Percentiles rank a stretch among this genome's conserved stretches.
phyloP scores from a whole-genome alignment of 208 protist species.

The Acanthamoeba triangularis region DNA sequence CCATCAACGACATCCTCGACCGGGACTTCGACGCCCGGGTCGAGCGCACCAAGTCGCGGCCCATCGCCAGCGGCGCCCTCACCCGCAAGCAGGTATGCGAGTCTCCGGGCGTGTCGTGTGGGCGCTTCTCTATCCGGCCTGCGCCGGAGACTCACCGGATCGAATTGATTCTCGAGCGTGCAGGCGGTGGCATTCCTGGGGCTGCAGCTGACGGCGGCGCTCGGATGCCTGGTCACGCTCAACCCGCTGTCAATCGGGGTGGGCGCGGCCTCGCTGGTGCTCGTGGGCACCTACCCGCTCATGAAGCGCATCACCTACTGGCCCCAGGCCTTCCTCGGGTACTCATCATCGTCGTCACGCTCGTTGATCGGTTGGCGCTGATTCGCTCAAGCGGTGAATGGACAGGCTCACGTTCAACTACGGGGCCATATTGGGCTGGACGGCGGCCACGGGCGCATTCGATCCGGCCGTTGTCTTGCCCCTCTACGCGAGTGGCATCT shows the following conservation, averaged over 20 bases:
- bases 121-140: too few relatives aligned
- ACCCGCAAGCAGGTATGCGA: constrained; percentile 73
- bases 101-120: too few relatives aligned
- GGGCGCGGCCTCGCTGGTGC: constrained; percentile 84
- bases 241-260: constrained; percentile 83
- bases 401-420: constrained; percentile 95
- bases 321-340: constrained; percentile 87
- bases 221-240: constrained; percentile 1
- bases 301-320: constrained; percentile 93
- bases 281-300: constrained; percentile 92
- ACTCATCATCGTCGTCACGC: too few relatives aligned
- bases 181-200: constrained; percentile 86
- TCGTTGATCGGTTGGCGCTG: constrained; percentile 81
- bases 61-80: constrained; percentile 89
- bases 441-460: constrained; percentile 82
- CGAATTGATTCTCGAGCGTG: not conserved
- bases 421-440: constrained; percentile 91
- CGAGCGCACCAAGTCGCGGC: constrained; percentile 80
- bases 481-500: constrained; percentile 89
- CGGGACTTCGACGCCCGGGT: constrained; percentile 90
- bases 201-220: constrained; percentile 82
- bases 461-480: constrained; percentile 80
- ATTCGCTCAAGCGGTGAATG: too few relatives aligned
- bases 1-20: constrained; percentile 94
- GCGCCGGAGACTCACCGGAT: too few relatives aligned